Evolutionary conservation across 768 basidiomycete genomes (phyloP).

Genomic region (Sarcomyxa edulis): DNA sequence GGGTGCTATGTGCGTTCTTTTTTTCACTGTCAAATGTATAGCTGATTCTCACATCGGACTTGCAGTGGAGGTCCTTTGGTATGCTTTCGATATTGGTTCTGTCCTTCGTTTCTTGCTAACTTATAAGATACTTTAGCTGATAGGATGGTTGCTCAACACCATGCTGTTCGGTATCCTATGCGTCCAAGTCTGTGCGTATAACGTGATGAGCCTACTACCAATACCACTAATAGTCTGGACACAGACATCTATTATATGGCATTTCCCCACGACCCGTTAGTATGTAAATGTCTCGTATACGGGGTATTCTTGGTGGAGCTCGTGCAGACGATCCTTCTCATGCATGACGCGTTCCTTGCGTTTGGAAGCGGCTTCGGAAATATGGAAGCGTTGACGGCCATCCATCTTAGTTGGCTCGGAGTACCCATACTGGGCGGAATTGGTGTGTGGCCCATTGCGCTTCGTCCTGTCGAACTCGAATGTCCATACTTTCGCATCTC

Average conservation of each 20-base stretch:
- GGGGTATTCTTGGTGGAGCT: constrained; percentile 12
- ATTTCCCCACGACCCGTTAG: constrained; percentile 18
- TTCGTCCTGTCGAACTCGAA: too few relatives aligned
- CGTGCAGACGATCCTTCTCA: constrained; percentile 16
- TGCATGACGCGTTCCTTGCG: constrained; percentile 17
- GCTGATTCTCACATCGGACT: too few relatives aligned
- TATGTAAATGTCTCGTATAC: constrained; percentile 17
- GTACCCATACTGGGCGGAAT: constrained; percentile 18
- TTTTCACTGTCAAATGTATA: too few relatives aligned
- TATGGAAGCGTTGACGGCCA: constrained; percentile 12
- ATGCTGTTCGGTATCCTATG: constrained; percentile 13
- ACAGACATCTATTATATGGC: constrained; percentile 22
- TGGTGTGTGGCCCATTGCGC: constrained; percentile 10
- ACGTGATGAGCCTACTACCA: background rate
- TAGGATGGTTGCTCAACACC: constrained; percentile 16
- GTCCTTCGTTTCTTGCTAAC: too few relatives aligned
- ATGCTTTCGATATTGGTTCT: too few relatives aligned
- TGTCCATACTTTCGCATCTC: background rate
- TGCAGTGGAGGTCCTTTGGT: too few relatives aligned
- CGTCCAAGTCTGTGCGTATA: constrained; percentile 20
- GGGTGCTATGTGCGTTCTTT: too few relatives aligned
- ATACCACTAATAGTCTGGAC: background rate
- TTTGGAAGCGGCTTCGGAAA: constrained; percentile 21
- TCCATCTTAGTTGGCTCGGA: constrained; percentile 19
- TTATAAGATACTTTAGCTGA: constrained; percentile 10